phyloP scores from a whole-genome alignment of 495 filamentous ascomycete species.

The Penicillium taxi region DNA sequence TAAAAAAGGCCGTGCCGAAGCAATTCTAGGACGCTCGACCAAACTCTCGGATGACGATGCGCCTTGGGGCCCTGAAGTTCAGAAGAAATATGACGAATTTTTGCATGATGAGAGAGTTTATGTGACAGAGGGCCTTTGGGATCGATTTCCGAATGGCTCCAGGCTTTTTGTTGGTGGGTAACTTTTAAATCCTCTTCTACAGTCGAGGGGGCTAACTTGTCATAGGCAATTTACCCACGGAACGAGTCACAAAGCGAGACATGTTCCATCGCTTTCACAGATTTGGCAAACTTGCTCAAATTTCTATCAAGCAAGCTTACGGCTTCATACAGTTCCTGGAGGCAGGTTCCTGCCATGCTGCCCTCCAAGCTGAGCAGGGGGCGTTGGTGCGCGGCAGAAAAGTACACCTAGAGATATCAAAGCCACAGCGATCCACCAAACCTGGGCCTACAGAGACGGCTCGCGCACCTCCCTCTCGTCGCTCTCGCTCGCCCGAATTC shows the following conservation, averaged over 20 bases:
- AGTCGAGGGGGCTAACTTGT: slow-evolving; percentile 8
- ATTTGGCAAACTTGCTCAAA: slow-evolving; percentile 84
- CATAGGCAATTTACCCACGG: slow-evolving; percentile 84
- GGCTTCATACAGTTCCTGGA: slow-evolving; percentile 95
- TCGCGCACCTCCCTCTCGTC: slow-evolving; percentile 36
- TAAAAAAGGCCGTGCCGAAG: slow-evolving; percentile 28
- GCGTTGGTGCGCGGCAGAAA: slow-evolving; percentile 70
- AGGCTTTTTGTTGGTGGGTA: slow-evolving; percentile 85
- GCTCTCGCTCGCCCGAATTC: slow-evolving; percentile 68
- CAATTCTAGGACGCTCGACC: slow-evolving; percentile 14
- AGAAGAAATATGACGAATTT: slow-evolving; percentile 78
- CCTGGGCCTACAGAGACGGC: slow-evolving; percentile 33
- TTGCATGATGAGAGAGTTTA: slow-evolving; percentile 68
- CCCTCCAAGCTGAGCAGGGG: slow-evolving; percentile 71
- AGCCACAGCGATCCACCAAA: slow-evolving; percentile 71
- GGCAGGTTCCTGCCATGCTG: slow-evolving; percentile 57
- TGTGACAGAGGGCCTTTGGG: slow-evolving; percentile 86
- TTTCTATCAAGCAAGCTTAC: slow-evolving; percentile 94
- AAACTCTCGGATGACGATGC: slow-evolving; percentile 39
- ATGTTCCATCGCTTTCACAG: slow-evolving; percentile 82
- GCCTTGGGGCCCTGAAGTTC: slow-evolving; percentile 52
- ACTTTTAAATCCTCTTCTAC: not conserved
- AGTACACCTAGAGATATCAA: slow-evolving; percentile 97
- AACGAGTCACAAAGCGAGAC: slow-evolving; percentile 88
- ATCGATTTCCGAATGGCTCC: slow-evolving; percentile 79